Base-by-base conservation (phyloP, 78 protist species). In the Guillardia theta region DNA sequence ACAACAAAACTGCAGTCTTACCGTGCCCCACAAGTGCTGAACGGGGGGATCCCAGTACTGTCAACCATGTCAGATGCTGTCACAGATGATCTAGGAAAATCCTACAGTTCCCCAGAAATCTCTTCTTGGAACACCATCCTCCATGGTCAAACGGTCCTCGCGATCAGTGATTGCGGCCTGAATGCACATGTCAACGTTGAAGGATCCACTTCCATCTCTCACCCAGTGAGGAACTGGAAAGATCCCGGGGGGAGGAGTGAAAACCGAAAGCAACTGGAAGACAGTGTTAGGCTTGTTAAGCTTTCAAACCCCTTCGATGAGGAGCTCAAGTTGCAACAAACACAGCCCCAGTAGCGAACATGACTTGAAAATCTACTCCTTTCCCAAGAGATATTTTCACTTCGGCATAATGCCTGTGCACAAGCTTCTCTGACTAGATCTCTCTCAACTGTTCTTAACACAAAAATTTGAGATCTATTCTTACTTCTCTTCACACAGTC, bases 91-190 rank as follows among this genome's bases (percentile, higher is more conserved):
- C 18, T 53, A 53, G 12, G 62, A n/a, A n/a, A n/a, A n/a, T n/a
- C n/a, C n/a, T n/a, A 78, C 90, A 18, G 90, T 78, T 12, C 90
- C 90, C 90, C 90, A 78, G 90, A 78, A 78, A 36, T 78, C 90
- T 12, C 90, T 46, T 46, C 90, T 46, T 5, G 45, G 45, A 6
- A 78, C 48, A 1, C 90, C 90, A 8, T 78, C 90, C 45, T 78
- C 90, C 9, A 43, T 8, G 24, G 90, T 78, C 50, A 78, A 21
- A 27, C 90, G 90, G 9, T 78, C 90, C 48, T 78, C 90, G 90
- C 90, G 90, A 30, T 78, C 90, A 10, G 90, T 78, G 41, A 78
- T 30, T 5, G 90, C 90, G 22, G 90, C 45, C 87, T 70, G 87
- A 15, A 37, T 36, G 33, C 41, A 70, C 58, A 50, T 50, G 30